These are phyloP conservation scores for Gossypium herbaceum DNA, from an alignment of 345 rosid genomes.

Conservation along the genomic window DNA sequence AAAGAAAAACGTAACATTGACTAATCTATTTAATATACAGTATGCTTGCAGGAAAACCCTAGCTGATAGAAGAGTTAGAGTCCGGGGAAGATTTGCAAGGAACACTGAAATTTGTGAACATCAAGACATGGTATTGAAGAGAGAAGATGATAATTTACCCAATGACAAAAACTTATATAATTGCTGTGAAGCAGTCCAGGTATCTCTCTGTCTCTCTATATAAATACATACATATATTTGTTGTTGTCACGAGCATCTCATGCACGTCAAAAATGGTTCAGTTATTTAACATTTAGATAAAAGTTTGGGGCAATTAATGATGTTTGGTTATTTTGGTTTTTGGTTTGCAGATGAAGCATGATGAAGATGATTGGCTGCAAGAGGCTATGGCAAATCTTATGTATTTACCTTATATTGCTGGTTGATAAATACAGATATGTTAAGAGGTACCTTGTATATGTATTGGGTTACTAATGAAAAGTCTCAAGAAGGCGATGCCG, in stretches of 20 bases:
- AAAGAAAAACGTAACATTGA: neutral
- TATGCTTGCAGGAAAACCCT: constrained; percentile 93
- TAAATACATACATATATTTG: neutral
- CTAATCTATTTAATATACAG: constrained; percentile 28
- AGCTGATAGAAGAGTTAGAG: constrained; percentile 84
- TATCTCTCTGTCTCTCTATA: constrained; percentile 10
- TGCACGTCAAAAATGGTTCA: no score
- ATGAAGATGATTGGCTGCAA: constrained; percentile 74
- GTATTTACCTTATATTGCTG: constrained; percentile 49
- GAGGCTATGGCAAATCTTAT: constrained; percentile 72
- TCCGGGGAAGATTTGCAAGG: constrained; percentile 85
- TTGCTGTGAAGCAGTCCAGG: constrained; percentile 39
- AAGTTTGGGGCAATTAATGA: neutral
- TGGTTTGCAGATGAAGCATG: constrained; percentile 50
- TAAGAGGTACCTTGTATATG: constrained; percentile 1
- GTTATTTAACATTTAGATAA: no score
- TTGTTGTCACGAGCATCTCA: no score
- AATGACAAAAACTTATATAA: constrained; percentile 37
- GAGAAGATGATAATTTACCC: constrained; percentile 29
- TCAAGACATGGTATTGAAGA: constrained; percentile 35
- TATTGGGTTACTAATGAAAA: neutral
- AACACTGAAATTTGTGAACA: constrained; percentile 58
- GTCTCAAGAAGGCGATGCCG: no score
- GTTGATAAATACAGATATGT: constrained; percentile 15
- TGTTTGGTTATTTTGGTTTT: neutral